Percentiles rank a stretch among this genome's conserved stretches.
Conservation (phyloP, 2,329 filamentous ascomycete species). For the Leptodontidium sp. region DNA sequence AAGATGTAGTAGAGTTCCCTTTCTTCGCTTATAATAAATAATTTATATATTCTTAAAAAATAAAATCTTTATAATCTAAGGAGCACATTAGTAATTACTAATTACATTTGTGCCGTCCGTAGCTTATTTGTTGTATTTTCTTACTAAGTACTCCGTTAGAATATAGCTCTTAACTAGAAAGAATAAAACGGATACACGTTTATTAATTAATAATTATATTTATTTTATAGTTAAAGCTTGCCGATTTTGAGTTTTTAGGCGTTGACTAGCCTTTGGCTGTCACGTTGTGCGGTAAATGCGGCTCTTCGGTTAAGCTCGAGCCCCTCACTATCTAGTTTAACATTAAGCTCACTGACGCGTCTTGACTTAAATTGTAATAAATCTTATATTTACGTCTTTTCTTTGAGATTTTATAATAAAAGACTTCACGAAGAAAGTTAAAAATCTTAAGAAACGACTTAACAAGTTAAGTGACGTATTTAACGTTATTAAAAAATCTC, state of each 20-base stretch:
- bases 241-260: background rate
- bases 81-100: too few species aligned
- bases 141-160: too few species aligned
- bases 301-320: conserved; percentile 15
- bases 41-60: too few species aligned
- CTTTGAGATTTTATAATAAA: conserved; percentile 18
- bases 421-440: conserved; percentile 13
- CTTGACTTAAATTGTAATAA: conserved; percentile 2
- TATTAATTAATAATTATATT: background rate
- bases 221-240: background rate
- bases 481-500: conserved; percentile 3
- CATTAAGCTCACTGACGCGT: background rate
- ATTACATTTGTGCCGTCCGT: too few species aligned
- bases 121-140: too few species aligned
- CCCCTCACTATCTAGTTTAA: background rate
- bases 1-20: too few species aligned
- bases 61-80: too few species aligned
- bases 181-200: too few species aligned
- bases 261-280: too few species aligned
- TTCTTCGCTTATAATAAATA: too few species aligned
- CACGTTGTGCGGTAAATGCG: conserved; percentile 13
- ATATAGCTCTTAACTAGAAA: too few species aligned
- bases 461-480: conserved; percentile 18
- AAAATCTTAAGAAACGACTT: conserved; percentile 16
- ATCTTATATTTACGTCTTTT: conserved; percentile 20